Percentiles rank a stretch among this genome's conserved stretches.
Conservation (phyloP, 345 rosid genomes). For the Acer saccharum region DNA sequence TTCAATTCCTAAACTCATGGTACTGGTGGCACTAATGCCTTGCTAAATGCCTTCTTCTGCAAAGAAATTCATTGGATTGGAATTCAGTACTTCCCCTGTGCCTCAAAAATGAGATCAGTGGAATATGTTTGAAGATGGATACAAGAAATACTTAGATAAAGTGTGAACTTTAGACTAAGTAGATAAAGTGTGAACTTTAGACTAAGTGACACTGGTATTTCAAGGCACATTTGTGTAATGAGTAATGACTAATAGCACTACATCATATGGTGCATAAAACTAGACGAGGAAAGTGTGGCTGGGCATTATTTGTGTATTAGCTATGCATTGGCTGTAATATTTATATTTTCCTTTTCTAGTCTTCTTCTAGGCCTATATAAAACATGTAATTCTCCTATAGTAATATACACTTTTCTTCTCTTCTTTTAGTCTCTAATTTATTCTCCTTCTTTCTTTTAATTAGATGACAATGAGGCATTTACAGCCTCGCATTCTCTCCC, state of each 20-base stretch:
- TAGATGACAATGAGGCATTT: background rate
- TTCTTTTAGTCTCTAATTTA: background rate
- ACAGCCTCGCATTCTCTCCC: background rate
- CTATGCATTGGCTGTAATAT: background rate
- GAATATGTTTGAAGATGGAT: background rate
- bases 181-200: background rate
- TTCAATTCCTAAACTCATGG: background rate
- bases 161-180: no score
- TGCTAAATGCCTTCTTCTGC: background rate
- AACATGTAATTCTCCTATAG: no score
- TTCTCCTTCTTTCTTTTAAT: background rate
- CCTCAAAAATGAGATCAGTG: background rate
- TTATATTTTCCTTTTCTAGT: background rate
- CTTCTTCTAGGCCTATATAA: background rate
- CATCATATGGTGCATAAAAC: background rate
- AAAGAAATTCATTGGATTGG: background rate
- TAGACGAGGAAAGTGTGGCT: background rate
- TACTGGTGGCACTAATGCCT: background rate
- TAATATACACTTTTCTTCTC: background rate
- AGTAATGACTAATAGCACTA: background rate
- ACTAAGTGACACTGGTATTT: background rate
- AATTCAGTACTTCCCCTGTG: background rate
- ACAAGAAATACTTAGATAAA: background rate
- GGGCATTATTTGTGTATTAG: background rate
- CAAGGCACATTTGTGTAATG: no score